phyloP scores from a whole-genome alignment of 2,329 filamentous ascomycete genomes.

The Hypoxylon sp. region DNA sequence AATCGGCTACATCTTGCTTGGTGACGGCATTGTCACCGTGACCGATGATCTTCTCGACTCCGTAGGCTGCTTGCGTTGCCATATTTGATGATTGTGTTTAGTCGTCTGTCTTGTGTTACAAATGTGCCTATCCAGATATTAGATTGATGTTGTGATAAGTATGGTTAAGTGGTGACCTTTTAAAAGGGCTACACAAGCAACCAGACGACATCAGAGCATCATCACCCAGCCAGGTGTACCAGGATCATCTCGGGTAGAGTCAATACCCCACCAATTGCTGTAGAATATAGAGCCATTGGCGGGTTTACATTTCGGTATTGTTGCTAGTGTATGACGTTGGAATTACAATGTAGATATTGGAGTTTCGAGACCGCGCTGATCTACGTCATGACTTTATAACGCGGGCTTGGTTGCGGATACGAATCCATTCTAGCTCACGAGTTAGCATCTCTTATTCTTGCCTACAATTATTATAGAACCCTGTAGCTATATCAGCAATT shows the following conservation, averaged over 20 bases:
- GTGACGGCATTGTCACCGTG: slow-evolving; percentile 72
- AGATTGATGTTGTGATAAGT: too few relatives aligned
- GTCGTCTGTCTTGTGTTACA: too few relatives aligned
- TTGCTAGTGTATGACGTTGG: slow-evolving; percentile 31
- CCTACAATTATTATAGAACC: too few relatives aligned
- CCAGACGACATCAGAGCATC: slow-evolving; percentile 31
- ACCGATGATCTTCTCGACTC: slow-evolving; percentile 72
- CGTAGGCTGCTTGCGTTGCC: slow-evolving; percentile 71
- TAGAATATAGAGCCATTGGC: slow-evolving; percentile 3
- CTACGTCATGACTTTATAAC: slow-evolving; percentile 31
- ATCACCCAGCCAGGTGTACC: slow-evolving; percentile 15
- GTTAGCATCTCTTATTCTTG: too few relatives aligned
- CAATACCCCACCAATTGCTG: slow-evolving; percentile 6
- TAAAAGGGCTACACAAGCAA: neutral
- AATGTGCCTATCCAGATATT: too few relatives aligned
- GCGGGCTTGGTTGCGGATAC: too few relatives aligned
- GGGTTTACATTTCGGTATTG: slow-evolving; percentile 10
- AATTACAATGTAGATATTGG: too few relatives aligned
- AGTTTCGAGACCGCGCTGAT: slow-evolving; percentile 6
- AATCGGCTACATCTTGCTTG: slow-evolving; percentile 74
- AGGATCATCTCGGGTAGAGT: neutral
- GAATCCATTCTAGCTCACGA: too few relatives aligned
- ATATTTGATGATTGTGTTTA: slow-evolving; percentile 32
- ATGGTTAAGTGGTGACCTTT: slow-evolving; percentile 8
- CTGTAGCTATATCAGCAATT: too few relatives aligned